Conservation (phyloP, 1,139 yeast species). For the Protomyces macrosporus region DNA sequence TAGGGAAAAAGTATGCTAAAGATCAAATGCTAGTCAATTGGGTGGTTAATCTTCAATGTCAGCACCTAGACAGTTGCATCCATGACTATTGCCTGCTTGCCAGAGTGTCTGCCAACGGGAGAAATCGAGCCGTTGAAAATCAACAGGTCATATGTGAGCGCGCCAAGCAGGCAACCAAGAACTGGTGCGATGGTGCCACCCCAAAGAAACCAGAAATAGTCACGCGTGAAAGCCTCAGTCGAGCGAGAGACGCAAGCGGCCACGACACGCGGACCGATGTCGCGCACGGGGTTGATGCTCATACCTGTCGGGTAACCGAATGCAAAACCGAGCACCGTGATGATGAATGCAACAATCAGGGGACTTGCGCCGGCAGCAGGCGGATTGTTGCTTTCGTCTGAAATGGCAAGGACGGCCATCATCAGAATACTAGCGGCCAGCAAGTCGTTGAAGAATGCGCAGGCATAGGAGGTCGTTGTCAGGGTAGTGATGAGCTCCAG, state of each 20-base stretch:
- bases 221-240: constrained; percentile 35
- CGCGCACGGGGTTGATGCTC: constrained; percentile 51
- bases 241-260: constrained; percentile 46
- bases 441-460: not conserved
- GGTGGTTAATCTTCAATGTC: too few species aligned
- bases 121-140: constrained; percentile 45
- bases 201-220: constrained; percentile 36
- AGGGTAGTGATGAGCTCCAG: not conserved
- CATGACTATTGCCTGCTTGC: not conserved
- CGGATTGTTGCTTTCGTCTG: constrained; percentile 46
- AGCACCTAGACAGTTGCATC: not conserved
- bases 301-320: constrained; percentile 50
- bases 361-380: constrained; percentile 45
- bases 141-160: constrained; percentile 46
- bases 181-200: constrained; percentile 41
- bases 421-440: not conserved
- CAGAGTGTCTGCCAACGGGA: not conserved
- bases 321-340: constrained; percentile 45
- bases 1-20: not conserved
- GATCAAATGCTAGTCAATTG: not conserved
- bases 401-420: constrained; percentile 43
- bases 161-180: constrained; percentile 38
- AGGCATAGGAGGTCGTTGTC: not conserved
- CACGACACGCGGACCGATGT: constrained; percentile 49
- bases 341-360: constrained; percentile 43